Conservation (phyloP, 768 basidiomycete species). For the Brasilioporus rufonigricans region DNA sequence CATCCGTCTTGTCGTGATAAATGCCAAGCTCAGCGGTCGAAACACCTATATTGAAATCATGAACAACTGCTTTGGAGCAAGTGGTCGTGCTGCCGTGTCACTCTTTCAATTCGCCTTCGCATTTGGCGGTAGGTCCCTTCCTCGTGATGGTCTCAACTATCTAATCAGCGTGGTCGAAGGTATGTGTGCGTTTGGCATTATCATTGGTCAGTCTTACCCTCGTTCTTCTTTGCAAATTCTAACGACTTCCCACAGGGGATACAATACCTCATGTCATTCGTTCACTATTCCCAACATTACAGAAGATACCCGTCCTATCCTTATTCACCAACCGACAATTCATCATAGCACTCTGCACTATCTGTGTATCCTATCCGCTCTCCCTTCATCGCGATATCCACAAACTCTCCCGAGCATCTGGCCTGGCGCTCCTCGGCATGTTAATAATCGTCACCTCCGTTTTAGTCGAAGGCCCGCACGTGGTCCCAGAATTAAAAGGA, state of each 20-base stretch:
- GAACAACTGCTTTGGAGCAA: constrained; percentile 87
- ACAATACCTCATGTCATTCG: constrained; percentile 94
- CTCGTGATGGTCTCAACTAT: neutral
- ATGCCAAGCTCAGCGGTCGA: constrained; percentile 92
- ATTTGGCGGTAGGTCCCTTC: constrained; percentile 70
- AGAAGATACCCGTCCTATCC: constrained; percentile 67
- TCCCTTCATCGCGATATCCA: constrained; percentile 97
- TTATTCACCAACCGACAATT: constrained; percentile 85
- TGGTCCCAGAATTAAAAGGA: constrained; percentile 71
- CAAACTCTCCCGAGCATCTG: constrained; percentile 91
- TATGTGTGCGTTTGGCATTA: constrained; percentile 98
- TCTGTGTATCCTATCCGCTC: constrained; percentile 89
- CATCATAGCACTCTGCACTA: constrained; percentile 83
- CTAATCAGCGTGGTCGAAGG: constrained; percentile 44
- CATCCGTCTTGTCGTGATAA: constrained; percentile 91
- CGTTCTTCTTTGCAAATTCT: neutral
- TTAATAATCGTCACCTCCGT: constrained; percentile 87
- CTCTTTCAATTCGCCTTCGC: constrained; percentile 98
- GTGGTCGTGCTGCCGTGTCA: constrained; percentile 91
- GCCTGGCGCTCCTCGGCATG: constrained; percentile 92
- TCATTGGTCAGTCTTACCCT: constrained; percentile 53
- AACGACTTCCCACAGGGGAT: constrained; percentile 55
- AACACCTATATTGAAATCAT: constrained; percentile 94
- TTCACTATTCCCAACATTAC: constrained; percentile 71
- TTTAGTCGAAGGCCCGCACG: constrained; percentile 76